These are phyloP conservation scores for Penicillium argentinense DNA, from an alignment of 495 filamentous ascomycete species.

Conservation along the genomic window DNA sequence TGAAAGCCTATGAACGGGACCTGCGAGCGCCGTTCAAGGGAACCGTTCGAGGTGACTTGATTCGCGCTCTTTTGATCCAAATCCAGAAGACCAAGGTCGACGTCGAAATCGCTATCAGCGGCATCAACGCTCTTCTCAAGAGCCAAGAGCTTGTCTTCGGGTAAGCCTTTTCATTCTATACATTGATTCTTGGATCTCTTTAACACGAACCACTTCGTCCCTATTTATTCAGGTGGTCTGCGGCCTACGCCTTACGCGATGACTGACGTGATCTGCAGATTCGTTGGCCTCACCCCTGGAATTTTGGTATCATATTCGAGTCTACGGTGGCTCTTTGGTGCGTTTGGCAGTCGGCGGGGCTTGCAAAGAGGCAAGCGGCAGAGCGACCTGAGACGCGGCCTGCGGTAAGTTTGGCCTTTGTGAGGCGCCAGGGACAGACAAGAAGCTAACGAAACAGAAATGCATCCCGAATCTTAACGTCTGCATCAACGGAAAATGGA, in stretches of 20 bases:
- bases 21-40: constrained; percentile 75
- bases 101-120: constrained; percentile 90
- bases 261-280: too few species aligned
- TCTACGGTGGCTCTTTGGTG: constrained; percentile 65
- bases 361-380: constrained; percentile 56
- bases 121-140: constrained; percentile 88
- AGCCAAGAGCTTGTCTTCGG: constrained; percentile 97
- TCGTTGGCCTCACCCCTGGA: constrained; percentile 89
- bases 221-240: too few species aligned
- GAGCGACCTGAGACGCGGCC: constrained; percentile 65
- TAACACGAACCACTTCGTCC: too few species aligned
- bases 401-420: constrained; percentile 53
- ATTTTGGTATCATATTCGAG: constrained; percentile 78
- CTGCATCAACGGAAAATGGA: constrained; percentile 58
- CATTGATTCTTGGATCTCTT: background rate
- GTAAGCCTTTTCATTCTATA: constrained; percentile 24
- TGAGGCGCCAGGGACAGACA: background rate
- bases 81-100: constrained; percentile 99
- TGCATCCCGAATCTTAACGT: constrained; percentile 77
- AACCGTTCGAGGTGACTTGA: constrained; percentile 78
- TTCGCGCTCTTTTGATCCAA: constrained; percentile 89
- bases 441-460: constrained; percentile 46
- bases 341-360: constrained; percentile 69
- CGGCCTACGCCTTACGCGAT: too few species aligned
- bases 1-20: constrained; percentile 88